Percentiles rank a stretch among this genome's conserved stretches.
phyloP scores from a whole-genome alignment of 192 early-diverging fungal genomes.

The Backusella psychrophila region DNA sequence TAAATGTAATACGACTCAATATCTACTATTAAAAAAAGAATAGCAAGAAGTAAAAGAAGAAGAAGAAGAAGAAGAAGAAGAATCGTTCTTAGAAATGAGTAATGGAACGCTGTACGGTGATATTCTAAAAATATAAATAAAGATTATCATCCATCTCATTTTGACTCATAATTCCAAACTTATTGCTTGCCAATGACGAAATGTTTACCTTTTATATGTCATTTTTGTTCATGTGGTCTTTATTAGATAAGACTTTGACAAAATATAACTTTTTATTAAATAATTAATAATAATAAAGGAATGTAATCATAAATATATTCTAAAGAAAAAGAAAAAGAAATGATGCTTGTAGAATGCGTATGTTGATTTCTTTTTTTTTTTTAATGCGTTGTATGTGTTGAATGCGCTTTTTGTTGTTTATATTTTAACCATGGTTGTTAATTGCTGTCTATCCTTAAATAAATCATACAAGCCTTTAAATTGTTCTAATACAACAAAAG shows the following conservation, averaged over 20 bases:
- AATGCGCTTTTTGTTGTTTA: background rate
- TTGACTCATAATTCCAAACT: background rate
- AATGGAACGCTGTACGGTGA: background rate
- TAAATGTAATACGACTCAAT: no score
- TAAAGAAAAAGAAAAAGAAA: background rate
- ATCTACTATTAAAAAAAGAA: no score
- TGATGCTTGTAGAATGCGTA: background rate
- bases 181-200: background rate
- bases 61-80: background rate
- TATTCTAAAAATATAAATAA: background rate
- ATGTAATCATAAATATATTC: background rate
- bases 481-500: constrained; percentile 79
- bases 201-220: background rate
- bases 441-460: background rate
- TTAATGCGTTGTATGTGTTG: background rate
- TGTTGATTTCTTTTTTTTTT: background rate
- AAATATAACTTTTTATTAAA: background rate
- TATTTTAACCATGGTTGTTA: background rate
- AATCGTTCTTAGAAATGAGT: background rate
- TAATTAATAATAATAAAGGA: background rate
- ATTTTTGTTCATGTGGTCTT: background rate
- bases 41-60: background rate
- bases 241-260: background rate
- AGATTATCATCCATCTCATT: background rate
- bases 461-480: constrained; percentile 39